phyloP scores from a whole-genome alignment of 805 yeast species.

The Myxozyma kluyveri region DNA sequence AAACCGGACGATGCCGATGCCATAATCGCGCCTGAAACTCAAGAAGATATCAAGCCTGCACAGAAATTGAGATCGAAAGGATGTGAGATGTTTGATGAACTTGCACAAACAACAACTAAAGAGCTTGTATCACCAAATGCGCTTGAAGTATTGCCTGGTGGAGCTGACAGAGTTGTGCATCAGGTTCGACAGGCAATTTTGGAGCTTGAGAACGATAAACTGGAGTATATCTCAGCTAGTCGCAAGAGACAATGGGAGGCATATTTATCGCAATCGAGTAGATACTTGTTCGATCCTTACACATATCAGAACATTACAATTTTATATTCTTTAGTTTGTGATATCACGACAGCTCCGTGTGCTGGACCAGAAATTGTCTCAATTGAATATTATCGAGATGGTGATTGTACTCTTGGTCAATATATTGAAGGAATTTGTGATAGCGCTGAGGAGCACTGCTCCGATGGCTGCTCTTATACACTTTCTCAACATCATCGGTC shows the following conservation, averaged over 20 bases:
- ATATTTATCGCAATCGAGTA: conserved; percentile 49
- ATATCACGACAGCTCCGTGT: conserved; percentile 85
- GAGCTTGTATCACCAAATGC: conserved; percentile 18
- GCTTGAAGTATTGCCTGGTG: conserved; percentile 16
- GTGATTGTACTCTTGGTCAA: conserved; percentile 85
- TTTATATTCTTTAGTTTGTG: conserved; percentile 76
- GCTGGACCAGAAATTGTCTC: conserved; percentile 82
- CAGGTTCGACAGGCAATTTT: conserved; percentile 19
- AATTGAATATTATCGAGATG: conserved; percentile 85
- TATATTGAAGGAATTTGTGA: conserved; percentile 75
- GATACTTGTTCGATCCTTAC: conserved; percentile 60
- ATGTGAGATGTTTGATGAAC: background rate
- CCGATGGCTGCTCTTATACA: conserved; percentile 75
- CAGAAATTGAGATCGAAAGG: background rate
- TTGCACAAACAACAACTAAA: conserved; percentile 4
- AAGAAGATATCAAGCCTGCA: no score
- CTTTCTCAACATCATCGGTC: conserved; percentile 74
- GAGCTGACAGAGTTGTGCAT: conserved; percentile 8
- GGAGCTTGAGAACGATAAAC: conserved; percentile 31
- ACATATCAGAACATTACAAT: conserved; percentile 77
- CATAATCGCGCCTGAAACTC: no score
- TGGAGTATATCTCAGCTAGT: conserved; percentile 32
- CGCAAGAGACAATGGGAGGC: conserved; percentile 68
- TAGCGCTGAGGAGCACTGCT: conserved; percentile 65
- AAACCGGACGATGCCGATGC: no score